A percentile compares a stretch with the other conserved stretches of the same genome.
These are phyloP conservation scores for Elsinoe necatrix DNA, from an alignment of 2,329 filamentous ascomycete genomes.

Conservation along the genomic window DNA sequence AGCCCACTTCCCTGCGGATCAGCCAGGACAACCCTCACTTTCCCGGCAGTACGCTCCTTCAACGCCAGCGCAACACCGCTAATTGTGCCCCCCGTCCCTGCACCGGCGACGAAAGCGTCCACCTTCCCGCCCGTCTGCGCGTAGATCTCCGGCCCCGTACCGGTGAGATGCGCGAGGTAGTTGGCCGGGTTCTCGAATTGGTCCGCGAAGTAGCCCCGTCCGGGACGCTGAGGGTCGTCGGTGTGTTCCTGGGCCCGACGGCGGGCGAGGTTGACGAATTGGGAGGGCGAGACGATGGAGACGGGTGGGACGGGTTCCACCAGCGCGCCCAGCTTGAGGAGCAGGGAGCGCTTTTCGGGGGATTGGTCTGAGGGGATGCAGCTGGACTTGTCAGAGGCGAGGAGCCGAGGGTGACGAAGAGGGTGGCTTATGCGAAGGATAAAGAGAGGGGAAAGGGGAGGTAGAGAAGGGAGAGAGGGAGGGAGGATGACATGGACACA, in stretches of 20 bases:
- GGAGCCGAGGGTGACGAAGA: background rate
- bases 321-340: constrained; percentile 81
- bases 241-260: constrained; percentile 69
- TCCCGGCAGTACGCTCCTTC: constrained; percentile 59
- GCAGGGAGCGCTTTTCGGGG: constrained; percentile 77
- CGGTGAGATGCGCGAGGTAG: constrained; percentile 70
- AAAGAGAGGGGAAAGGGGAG: background rate
- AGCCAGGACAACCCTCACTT: constrained; percentile 67
- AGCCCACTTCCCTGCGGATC: constrained; percentile 92
- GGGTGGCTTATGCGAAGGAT: background rate
- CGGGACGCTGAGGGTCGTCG: constrained; percentile 46
- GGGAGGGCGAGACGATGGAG: constrained; percentile 83
- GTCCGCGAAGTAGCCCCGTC: constrained; percentile 84
- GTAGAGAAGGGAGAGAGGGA: background rate
- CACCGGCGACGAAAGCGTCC: constrained; percentile 86
- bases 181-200: constrained; percentile 93
- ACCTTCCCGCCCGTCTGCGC: constrained; percentile 64
- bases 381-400: constrained; percentile 28
- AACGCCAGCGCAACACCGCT: constrained; percentile 77
- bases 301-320: constrained; percentile 86
- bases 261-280: constrained; percentile 80
- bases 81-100: constrained; percentile 89
- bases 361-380: constrained; percentile 95
- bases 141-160: constrained; percentile 85
- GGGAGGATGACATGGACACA: no score